A percentile compares a stretch with the other conserved stretches of the same genome.
phyloP scores from a whole-genome alignment of 768 basidiomycete genomes.

The Lactarius psammicola region DNA sequence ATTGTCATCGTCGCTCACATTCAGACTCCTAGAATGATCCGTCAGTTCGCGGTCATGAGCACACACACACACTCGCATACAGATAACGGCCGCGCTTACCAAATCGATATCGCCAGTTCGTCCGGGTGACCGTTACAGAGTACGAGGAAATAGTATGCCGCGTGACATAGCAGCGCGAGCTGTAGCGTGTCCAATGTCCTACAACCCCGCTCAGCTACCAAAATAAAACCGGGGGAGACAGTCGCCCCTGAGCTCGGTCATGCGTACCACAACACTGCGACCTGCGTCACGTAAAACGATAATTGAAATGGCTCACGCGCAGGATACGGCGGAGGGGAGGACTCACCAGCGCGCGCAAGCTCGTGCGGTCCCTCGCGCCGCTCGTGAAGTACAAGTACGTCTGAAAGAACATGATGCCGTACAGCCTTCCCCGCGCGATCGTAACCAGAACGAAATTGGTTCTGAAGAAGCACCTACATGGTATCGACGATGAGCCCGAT shows the following conservation, averaged over 20 bases:
- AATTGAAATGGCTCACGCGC: neutral
- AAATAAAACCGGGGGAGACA: neutral
- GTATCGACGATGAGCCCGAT: slow-evolving; percentile 12
- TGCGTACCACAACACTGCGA: slow-evolving; percentile 8
- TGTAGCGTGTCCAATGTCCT: slow-evolving; percentile 15
- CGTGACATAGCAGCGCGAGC: slow-evolving; percentile 9
- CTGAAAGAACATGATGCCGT: slow-evolving; percentile 14
- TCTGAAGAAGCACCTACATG: neutral
- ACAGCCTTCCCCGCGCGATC: slow-evolving; percentile 3
- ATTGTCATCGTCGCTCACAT: slow-evolving; percentile 11
- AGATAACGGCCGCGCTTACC: slow-evolving; percentile 5
- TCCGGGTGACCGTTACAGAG: neutral
- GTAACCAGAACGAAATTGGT: neutral
- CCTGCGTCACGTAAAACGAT: neutral
- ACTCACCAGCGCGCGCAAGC: slow-evolving; percentile 15
- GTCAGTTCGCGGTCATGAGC: too few relatives aligned
- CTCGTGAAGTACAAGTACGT: slow-evolving; percentile 6
- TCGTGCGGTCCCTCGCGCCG: neutral
- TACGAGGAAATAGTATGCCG: slow-evolving; percentile 13
- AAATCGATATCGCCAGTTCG: neutral
- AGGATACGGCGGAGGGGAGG: too few relatives aligned
- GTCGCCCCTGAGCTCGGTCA: neutral
- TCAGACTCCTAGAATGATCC: slow-evolving; percentile 1
- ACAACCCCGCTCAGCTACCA: neutral
- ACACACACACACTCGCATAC: too few relatives aligned